phyloP scores from a whole-genome alignment of 495 filamentous ascomycete species.

The Xylaria scruposa region DNA sequence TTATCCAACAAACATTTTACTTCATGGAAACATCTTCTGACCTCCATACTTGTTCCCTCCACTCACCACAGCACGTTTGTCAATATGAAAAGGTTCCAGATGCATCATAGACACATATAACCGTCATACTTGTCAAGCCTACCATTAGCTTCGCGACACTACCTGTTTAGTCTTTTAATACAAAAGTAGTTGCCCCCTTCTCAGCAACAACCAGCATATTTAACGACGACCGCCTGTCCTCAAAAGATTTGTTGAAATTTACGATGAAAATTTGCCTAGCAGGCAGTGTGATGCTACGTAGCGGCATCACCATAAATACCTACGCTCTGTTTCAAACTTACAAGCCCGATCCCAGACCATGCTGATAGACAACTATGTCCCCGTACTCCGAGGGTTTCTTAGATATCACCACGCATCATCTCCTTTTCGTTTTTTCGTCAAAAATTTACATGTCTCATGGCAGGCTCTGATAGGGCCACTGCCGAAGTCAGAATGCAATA shows the following conservation, averaged over 20 bases:
- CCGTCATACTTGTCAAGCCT: neutral
- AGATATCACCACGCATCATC: neutral
- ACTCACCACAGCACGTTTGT: neutral
- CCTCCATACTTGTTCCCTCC: neutral
- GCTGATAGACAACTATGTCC: neutral
- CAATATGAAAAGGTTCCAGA: neutral
- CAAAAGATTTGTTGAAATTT: neutral
- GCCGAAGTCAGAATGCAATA: neutral
- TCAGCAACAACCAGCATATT: neutral
- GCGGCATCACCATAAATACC: neutral
- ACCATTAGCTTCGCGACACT: neutral
- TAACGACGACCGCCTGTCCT: neutral
- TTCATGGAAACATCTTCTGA: neutral
- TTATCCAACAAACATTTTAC: neutral
- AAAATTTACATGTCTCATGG: neutral
- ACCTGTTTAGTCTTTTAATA: neutral
- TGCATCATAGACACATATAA: neutral
- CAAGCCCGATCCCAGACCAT: neutral
- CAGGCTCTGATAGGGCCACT: neutral
- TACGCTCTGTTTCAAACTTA: neutral
- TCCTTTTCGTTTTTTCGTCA: neutral
- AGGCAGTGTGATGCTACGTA: neutral
- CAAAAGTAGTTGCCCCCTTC: neutral
- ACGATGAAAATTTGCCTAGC: neutral
- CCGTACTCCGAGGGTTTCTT: neutral